phyloP scores from a whole-genome alignment of 331 rosid genomes.

The Telfairia occidentalis region DNA sequence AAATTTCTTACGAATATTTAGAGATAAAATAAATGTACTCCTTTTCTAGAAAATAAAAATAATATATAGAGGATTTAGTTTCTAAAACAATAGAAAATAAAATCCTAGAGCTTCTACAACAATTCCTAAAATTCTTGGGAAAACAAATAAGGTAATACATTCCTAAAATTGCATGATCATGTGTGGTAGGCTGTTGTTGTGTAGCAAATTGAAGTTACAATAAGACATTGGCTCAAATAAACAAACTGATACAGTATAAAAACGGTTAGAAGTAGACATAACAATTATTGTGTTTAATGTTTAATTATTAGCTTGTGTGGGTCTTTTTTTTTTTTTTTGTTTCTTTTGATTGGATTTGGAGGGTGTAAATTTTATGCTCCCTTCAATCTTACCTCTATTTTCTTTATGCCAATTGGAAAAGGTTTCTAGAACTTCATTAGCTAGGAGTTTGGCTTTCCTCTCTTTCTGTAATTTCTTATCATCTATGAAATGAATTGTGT shows the following conservation, averaged over 20 bases:
- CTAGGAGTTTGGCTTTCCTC: not conserved
- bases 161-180: too few relatives aligned
- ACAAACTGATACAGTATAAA: not conserved
- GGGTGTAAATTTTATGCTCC: not conserved
- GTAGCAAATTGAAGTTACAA: too few relatives aligned
- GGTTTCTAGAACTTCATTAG: not conserved
- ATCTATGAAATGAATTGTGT: not conserved
- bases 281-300: not conserved
- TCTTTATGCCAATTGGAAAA: not conserved
- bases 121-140: too few relatives aligned
- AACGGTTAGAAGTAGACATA: not conserved
- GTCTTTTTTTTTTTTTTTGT: not conserved
- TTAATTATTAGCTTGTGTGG: not conserved
- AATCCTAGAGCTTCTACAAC: too few relatives aligned
- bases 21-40: too few relatives aligned
- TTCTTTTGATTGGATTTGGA: not conserved
- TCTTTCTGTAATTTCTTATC: not conserved
- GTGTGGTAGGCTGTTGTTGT: too few relatives aligned
- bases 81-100: too few relatives aligned
- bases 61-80: too few relatives aligned
- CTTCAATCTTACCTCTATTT: not conserved
- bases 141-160: too few relatives aligned
- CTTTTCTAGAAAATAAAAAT: too few relatives aligned
- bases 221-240: constrained; percentile 24
- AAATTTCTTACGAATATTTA: too few relatives aligned